phyloP scores from a whole-genome alignment of 1,139 yeast genomes.

The Hyphopichia khmerensis region DNA sequence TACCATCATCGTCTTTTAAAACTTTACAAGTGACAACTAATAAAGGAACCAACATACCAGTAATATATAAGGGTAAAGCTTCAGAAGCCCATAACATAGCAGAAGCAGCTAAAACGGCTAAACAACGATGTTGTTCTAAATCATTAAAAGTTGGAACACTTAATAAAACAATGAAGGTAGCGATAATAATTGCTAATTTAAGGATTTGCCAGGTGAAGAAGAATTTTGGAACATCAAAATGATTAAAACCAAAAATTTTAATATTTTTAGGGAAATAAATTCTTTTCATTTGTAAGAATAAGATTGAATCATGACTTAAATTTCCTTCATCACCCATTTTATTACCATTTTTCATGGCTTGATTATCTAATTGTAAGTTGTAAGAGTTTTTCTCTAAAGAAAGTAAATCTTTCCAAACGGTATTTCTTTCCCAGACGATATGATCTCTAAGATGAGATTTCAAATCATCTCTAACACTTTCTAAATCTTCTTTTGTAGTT shows the following conservation, averaged over 20 bases:
- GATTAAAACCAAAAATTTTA: conserved; percentile 16
- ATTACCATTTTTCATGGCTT: conserved; percentile 18
- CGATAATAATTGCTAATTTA: conserved; percentile 44
- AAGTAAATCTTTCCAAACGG: conserved; percentile 95
- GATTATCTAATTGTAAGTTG: conserved; percentile 30
- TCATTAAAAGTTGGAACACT: conserved; percentile 62
- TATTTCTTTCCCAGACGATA: conserved; percentile 93
- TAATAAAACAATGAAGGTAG: conserved; percentile 49
- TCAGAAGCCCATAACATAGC: conserved; percentile 94
- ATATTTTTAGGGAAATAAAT: conserved; percentile 15
- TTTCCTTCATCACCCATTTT: conserved; percentile 35
- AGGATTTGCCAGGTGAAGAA: conserved; percentile 36
- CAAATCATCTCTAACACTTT: conserved; percentile 63
- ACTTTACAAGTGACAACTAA: conserved; percentile 73
- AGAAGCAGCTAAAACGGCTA: conserved; percentile 76
- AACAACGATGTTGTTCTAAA: conserved; percentile 68
- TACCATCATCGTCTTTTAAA: conserved; percentile 54
- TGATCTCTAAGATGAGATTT: conserved; percentile 82
- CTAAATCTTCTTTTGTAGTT: conserved; percentile 35
- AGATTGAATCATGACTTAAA: conserved; percentile 17
- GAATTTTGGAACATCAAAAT: conserved; percentile 25
- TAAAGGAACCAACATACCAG: conserved; percentile 79
- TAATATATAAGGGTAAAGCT: conserved; percentile 83
- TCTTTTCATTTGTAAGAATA: conserved; percentile 23
- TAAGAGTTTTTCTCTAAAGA: conserved; percentile 69